Conservation (phyloP, 2,329 filamentous ascomycete genomes). For the Gaeumannomyces sp. region DNA sequence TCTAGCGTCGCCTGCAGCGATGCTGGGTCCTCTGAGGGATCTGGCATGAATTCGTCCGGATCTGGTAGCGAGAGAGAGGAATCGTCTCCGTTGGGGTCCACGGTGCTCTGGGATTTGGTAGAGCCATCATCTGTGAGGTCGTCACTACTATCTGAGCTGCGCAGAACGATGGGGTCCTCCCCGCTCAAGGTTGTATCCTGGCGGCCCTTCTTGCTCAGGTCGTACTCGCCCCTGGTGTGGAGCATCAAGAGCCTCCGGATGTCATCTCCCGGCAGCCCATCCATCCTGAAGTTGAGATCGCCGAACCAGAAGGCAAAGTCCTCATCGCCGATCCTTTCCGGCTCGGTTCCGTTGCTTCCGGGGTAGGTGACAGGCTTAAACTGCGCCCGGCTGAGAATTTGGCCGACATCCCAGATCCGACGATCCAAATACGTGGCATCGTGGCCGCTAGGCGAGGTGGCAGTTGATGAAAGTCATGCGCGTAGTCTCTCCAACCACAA, state of each 20-base stretch:
- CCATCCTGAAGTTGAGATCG: conserved; percentile 89
- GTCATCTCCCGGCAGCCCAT: conserved; percentile 82
- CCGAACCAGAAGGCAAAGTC: conserved; percentile 97
- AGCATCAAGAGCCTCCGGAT: conserved; percentile 78
- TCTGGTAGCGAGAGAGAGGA: conserved; percentile 45
- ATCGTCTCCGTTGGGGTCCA: conserved; percentile 25
- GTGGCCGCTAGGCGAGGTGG: conserved; percentile 81
- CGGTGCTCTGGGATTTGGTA: conserved; percentile 15
- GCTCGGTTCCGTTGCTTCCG: conserved; percentile 52
- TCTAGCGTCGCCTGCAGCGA: conserved; percentile 84
- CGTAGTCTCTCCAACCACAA: conserved; percentile 86
- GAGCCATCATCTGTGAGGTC: conserved; percentile 35
- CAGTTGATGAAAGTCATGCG: conserved; percentile 85
- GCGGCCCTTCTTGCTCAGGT: conserved; percentile 37
- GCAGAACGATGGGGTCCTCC: conserved; percentile 45
- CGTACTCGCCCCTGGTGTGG: conserved; percentile 75
- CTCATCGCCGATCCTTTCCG: conserved; percentile 73
- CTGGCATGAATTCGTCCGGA: conserved; percentile 60
- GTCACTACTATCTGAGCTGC: conserved; percentile 36
- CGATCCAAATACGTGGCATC: conserved; percentile 73
- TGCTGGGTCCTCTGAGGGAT: conserved; percentile 69
- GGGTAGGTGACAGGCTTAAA: conserved; percentile 63
- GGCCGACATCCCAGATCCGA: conserved; percentile 81
- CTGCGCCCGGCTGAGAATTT: conserved; percentile 68
- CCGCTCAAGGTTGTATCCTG: conserved; percentile 35